Conservation (phyloP, 2,329 filamentous ascomycete genomes). For the Xylariaceae sp. region DNA sequence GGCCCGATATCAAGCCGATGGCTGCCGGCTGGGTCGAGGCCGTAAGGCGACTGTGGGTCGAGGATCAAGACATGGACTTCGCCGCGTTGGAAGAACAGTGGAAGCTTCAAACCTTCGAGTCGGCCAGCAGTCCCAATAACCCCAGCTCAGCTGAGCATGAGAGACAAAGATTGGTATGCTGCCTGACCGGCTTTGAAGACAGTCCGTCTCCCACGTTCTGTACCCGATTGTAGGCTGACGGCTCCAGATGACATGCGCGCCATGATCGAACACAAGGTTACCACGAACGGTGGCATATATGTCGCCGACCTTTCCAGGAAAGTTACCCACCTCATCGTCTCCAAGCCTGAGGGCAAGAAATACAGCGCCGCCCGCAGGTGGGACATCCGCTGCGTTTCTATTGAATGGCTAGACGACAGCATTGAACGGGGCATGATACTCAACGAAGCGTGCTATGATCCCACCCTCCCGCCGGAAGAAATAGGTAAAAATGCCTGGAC, state of each 20-base stretch:
- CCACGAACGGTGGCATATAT: constrained; percentile 73
- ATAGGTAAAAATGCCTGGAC: constrained; percentile 77
- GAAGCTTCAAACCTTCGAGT: constrained; percentile 60
- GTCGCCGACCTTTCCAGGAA: constrained; percentile 79
- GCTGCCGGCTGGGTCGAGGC: constrained; percentile 80
- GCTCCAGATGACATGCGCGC: constrained; percentile 59
- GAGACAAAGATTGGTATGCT: constrained; percentile 46
- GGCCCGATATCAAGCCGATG: constrained; percentile 81
- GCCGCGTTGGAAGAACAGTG: constrained; percentile 62
- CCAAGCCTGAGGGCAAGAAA: constrained; percentile 77
- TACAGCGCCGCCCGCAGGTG: constrained; percentile 83
- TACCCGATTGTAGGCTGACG: constrained; percentile 12
- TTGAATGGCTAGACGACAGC: constrained; percentile 83
- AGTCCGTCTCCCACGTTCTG: constrained; percentile 30
- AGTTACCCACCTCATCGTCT: constrained; percentile 84
- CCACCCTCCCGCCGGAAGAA: constrained; percentile 61
- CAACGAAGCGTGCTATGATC: constrained; percentile 81
- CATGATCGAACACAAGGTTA: constrained; percentile 64
- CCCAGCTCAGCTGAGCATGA: constrained; percentile 28
- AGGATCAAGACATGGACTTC: constrained; percentile 71
- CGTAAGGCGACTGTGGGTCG: constrained; percentile 74
- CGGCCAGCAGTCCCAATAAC: constrained; percentile 40
- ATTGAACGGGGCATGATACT: constrained; percentile 83
- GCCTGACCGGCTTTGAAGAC: constrained; percentile 56
- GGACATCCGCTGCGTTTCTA: constrained; percentile 72